phyloP scores from a whole-genome alignment of 2,329 filamentous ascomycete genomes.

The Clarireedia hainanense region DNA sequence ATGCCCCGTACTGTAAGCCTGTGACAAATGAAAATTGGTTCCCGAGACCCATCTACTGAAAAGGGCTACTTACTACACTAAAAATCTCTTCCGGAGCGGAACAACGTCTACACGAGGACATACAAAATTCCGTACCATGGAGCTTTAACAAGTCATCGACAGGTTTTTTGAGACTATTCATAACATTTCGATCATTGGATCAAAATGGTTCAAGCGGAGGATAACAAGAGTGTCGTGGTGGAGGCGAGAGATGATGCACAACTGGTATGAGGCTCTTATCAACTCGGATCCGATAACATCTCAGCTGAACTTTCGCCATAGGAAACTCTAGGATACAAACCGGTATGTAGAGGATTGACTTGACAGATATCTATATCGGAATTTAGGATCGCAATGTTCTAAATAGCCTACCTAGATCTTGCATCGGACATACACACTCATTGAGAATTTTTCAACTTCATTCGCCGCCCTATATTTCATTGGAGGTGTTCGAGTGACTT shows the following conservation, averaged over 20 bases:
- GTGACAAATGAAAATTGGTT: not conserved
- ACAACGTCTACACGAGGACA: not conserved
- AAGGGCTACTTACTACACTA: not conserved
- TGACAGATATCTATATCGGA: not conserved
- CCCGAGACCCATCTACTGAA: not conserved
- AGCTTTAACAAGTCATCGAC: not conserved
- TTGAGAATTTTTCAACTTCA: conserved; percentile 52
- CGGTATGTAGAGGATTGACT: conserved; percentile 32
- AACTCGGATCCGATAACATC: not conserved
- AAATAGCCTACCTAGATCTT: conserved; percentile 25
- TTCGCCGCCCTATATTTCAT: conserved; percentile 55
- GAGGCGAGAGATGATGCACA: conserved; percentile 9
- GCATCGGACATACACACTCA: conserved; percentile 47
- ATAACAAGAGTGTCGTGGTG: conserved; percentile 2
- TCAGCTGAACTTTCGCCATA: conserved; percentile 18
- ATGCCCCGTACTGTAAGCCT: too few relatives aligned
- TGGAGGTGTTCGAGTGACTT: conserved; percentile 51
- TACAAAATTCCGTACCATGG: not conserved
- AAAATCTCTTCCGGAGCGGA: not conserved
- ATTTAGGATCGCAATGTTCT: not conserved
- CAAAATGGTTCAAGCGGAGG: conserved; percentile 1
- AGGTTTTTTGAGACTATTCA: not conserved
- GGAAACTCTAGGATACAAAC: conserved; percentile 47
- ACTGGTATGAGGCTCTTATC: not conserved
- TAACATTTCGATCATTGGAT: not conserved